Base-by-base conservation (phyloP, 208 protist species). In the Kentomonas sorsogonicus region DNA sequence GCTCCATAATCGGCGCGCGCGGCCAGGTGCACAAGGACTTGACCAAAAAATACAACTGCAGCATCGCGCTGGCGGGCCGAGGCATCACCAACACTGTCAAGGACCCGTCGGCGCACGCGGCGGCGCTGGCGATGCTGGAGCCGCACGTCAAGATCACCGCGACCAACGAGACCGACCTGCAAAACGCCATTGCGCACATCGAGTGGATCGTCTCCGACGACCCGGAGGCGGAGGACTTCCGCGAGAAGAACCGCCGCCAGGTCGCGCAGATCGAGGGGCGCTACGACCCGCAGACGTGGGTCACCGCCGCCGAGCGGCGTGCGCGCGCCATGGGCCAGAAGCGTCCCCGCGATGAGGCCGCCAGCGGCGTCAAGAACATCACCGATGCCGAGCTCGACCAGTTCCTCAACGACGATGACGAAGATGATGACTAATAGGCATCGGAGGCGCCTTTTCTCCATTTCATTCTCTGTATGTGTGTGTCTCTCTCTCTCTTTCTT, bases 141-240 rank as follows among this genome's bases (percentile, higher is more conserved):
- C 89, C 91, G 34, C 91, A 97, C 55, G 82, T 81, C 20, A 82
- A 86, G 54, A 94, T 97, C 55, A 95, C 84, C 2, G 91, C 89
- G 13, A 76, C 83, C 7, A 89, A 66, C 39, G 91, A 97, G 54
- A 72, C 81, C 50, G 88, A 92, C 41, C 68, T 97, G 47, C 84
- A 95, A 50, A 79, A 70, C 36, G 86, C 84, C 16, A 79, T 86
- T 18, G 83, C 95, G 68, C 73, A 77, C 51, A 90, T 97, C 57
- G 89, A 97, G 76, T 95, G 87, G 83, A 95, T 97, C 63, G 53
- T 97, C 5, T 94, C 86, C 25, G 89, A 97, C 51, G 84, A 91
- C 43, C 84, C 83, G 4, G 89, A 94, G 63, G 89, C 91, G 0
- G 71, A 83, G 9, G 83, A 89, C 18, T 95, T 94, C 58, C 73